Conservation (phyloP, 2,329 filamentous ascomycete genomes). For the Ophiostoma quercus region DNA sequence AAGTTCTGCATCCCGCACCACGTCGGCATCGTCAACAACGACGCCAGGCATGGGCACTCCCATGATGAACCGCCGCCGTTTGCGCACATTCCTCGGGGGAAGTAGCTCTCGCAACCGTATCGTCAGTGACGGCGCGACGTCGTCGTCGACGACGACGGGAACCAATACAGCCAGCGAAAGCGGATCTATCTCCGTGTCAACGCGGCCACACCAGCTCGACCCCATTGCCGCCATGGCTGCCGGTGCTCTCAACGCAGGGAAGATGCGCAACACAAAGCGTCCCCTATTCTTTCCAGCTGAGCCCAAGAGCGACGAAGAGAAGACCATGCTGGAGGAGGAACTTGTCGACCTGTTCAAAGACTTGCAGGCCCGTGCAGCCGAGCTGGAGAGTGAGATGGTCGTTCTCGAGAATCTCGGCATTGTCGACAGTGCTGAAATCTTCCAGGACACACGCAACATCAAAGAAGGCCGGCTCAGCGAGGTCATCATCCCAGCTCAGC, state of each 20-base stretch:
- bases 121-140: background rate
- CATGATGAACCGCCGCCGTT: background rate
- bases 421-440: slow-evolving; percentile 15
- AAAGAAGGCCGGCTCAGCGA: slow-evolving; percentile 21
- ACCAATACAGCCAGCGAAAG: slow-evolving; percentile 10
- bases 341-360: slow-evolving; percentile 14
- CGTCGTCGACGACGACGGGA: background rate
- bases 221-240: slow-evolving; percentile 18
- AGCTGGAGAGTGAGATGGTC: slow-evolving; percentile 24
- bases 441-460: slow-evolving; percentile 21
- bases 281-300: slow-evolving; percentile 13
- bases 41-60: background rate
- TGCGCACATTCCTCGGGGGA: background rate
- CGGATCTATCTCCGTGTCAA: background rate
- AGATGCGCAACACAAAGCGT: slow-evolving; percentile 4
- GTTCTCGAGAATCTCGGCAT: slow-evolving; percentile 21
- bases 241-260: slow-evolving; percentile 1
- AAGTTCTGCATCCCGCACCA: background rate
- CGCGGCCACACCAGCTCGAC: slow-evolving; percentile 9
- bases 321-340: slow-evolving; percentile 6
- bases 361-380: slow-evolving; percentile 19
- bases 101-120: background rate
- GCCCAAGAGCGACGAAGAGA: background rate
- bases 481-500: slow-evolving; percentile 20
- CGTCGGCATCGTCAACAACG: slow-evolving; percentile 13